Conservation (phyloP, 23 red algal genomes). For the Gracilariopsis chorda region DNA sequence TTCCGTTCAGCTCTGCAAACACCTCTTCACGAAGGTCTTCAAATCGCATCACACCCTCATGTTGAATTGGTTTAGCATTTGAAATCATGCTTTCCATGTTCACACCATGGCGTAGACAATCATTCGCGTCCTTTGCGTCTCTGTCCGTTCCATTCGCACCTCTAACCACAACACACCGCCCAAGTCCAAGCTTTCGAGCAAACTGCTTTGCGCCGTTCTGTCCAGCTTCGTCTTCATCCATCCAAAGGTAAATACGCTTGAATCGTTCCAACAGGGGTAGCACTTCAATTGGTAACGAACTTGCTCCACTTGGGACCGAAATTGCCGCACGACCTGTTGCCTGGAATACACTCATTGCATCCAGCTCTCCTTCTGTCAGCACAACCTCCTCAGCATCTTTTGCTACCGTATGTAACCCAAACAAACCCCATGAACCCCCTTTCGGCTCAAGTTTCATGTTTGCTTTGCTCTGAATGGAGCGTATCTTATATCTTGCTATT, state of each 20-base stretch:
- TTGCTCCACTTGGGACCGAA: slow-evolving; percentile 70
- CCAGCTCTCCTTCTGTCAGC: slow-evolving; percentile 94
- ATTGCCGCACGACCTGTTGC: slow-evolving; percentile 80
- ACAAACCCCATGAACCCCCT: slow-evolving; percentile 81
- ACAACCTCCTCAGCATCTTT: slow-evolving; percentile 48
- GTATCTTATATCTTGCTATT: slow-evolving; percentile 59
- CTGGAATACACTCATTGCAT: slow-evolving; percentile 89
- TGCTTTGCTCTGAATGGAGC: slow-evolving; percentile 56
- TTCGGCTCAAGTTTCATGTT: slow-evolving; percentile 63
- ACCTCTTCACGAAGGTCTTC: slow-evolving; percentile 78
- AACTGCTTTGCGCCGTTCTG: slow-evolving; percentile 80
- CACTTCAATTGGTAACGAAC: slow-evolving; percentile 52
- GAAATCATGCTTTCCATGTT: slow-evolving; percentile 63
- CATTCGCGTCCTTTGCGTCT: slow-evolving; percentile 79
- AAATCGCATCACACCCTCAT: slow-evolving; percentile 76
- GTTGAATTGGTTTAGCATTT: slow-evolving; percentile 31
- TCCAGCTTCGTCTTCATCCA: slow-evolving; percentile 86
- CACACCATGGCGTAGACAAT: slow-evolving; percentile 60
- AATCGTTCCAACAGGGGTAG: slow-evolving; percentile 74
- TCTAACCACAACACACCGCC: slow-evolving; percentile 68
- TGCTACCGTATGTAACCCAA: slow-evolving; percentile 80
- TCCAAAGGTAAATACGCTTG: slow-evolving; percentile 82
- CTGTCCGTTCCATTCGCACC: neutral
- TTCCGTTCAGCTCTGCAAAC: slow-evolving; percentile 35
- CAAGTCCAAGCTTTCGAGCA: slow-evolving; percentile 73